phyloP scores from a whole-genome alignment of 805 yeast species.

The Metschnikowia henanensis region DNA sequence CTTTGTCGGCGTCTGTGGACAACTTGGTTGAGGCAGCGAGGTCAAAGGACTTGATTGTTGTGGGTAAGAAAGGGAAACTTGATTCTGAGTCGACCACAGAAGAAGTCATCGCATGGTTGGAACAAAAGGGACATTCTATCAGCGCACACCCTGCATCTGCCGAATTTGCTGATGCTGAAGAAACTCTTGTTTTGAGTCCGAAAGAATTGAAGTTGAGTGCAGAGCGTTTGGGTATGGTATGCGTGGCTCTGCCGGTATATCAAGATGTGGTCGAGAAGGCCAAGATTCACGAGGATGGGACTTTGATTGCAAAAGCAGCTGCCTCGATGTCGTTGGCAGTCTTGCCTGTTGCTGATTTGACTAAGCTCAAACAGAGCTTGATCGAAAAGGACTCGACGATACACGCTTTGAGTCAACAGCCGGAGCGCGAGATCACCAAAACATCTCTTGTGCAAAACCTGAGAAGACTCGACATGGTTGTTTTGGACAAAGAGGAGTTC shows the following conservation, averaged over 20 bases:
- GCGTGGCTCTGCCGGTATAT: constrained; percentile 4
- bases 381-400: constrained; percentile 29
- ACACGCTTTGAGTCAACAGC: constrained; percentile 19
- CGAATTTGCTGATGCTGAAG: constrained; percentile 9
- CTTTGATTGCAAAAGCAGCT: constrained; percentile 6
- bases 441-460: constrained; percentile 19
- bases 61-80: not conserved
- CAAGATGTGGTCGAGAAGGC: constrained; percentile 5
- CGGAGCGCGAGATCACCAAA: constrained; percentile 19
- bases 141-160: not conserved
- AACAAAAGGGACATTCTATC: constrained; percentile 5
- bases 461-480: constrained; percentile 17
- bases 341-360: constrained; percentile 14
- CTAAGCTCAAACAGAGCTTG: constrained; percentile 15
- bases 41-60: constrained; percentile 2
- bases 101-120: constrained; percentile 7
- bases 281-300: constrained; percentile 1
- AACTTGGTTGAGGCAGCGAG: constrained; percentile 2
- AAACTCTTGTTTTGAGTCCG: constrained; percentile 6
- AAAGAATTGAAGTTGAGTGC: constrained; percentile 13
- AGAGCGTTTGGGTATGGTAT: constrained; percentile 13
- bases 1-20: not conserved
- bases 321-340: constrained; percentile 15
- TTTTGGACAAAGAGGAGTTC: constrained; percentile 18
- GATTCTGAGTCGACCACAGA: not conserved